Conservation (phyloP, 2,329 filamentous ascomycete genomes). For the Pestalotiopsis sp. region DNA sequence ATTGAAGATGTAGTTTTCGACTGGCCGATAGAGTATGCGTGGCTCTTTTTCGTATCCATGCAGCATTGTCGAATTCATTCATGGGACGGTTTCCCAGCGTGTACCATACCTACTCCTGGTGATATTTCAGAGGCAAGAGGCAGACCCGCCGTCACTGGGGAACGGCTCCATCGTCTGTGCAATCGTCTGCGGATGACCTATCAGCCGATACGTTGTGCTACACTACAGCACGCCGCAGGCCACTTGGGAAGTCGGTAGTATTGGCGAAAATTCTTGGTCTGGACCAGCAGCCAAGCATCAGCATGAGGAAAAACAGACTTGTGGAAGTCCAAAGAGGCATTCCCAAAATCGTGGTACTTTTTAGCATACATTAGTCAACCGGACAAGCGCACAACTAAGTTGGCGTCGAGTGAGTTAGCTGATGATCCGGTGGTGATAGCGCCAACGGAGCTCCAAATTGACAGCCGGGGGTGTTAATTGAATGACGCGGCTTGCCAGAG, state of each 20-base stretch:
- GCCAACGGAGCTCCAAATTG: not conserved
- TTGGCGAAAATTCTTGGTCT: not conserved
- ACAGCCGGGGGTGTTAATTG: not conserved
- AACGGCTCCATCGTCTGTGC: constrained; percentile 1
- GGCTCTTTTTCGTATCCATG: not conserved
- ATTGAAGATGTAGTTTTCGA: not conserved
- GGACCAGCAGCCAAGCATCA: not conserved
- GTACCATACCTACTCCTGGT: no score
- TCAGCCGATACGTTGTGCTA: not conserved
- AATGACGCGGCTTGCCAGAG: not conserved
- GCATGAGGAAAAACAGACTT: not conserved
- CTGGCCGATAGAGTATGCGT: not conserved
- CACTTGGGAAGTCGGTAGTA: not conserved
- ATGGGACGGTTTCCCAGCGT: not conserved
- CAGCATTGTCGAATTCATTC: not conserved
- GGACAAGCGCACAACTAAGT: not conserved
- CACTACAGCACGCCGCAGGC: not conserved
- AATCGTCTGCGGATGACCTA: not conserved
- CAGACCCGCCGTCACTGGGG: not conserved
- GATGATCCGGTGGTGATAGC: constrained; percentile 4
- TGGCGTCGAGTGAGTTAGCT: not conserved
- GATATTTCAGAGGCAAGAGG: not conserved
- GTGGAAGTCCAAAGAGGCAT: not conserved
- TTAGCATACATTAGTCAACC: not conserved
- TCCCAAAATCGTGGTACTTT: not conserved